These are phyloP conservation scores for Tuber magnatum DNA, from an alignment of 495 filamentous ascomycete species.

Conservation along the genomic window DNA sequence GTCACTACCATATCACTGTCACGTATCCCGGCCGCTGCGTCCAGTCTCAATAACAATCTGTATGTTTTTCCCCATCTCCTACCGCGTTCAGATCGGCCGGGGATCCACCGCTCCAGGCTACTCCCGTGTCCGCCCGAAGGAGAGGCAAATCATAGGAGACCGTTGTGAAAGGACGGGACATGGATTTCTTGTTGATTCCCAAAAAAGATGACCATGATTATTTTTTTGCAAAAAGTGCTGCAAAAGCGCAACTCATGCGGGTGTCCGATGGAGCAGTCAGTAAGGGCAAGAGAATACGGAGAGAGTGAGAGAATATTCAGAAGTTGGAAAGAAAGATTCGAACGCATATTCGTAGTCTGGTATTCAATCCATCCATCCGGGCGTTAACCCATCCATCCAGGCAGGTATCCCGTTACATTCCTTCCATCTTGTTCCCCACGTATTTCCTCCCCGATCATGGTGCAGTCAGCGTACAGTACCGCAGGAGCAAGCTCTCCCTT, in stretches of 20 bases:
- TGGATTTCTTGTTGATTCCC: not conserved
- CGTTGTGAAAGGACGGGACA: not conserved
- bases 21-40: not conserved
- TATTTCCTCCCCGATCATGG: not conserved
- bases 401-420: not conserved
- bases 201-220: not conserved
- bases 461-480: not conserved
- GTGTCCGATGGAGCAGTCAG: not conserved
- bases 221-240: not conserved
- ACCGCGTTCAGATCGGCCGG: not conserved
- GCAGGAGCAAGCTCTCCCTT: not conserved
- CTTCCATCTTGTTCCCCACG: not conserved
- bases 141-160: not conserved
- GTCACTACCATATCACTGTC: not conserved
- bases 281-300: not conserved
- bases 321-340: not conserved
- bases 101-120: not conserved
- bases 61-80: not conserved
- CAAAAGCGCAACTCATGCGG: not conserved
- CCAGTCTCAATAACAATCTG: not conserved
- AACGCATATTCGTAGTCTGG: not conserved
- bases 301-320: not conserved
- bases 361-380: not conserved
- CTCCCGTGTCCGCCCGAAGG: not conserved
- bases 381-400: not conserved